These are phyloP conservation scores for Xylariaceae sp. DNA, from an alignment of 2,329 filamentous ascomycete species.

Conservation along the genomic window DNA sequence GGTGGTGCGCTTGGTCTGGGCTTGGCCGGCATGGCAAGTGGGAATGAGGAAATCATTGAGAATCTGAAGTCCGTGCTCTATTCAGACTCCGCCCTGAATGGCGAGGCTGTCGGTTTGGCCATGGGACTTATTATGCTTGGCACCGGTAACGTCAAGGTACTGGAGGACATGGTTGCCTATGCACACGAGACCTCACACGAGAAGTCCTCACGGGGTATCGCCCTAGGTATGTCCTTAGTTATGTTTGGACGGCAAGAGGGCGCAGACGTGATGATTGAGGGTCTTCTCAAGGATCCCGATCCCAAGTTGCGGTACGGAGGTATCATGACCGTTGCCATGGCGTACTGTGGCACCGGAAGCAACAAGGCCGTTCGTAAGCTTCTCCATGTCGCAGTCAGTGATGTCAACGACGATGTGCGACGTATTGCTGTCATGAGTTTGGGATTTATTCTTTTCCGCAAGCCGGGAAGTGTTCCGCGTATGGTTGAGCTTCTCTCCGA, in stretches of 20 bases:
- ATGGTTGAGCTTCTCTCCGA: conserved; percentile 98
- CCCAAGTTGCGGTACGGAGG: conserved; percentile 92
- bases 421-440: conserved; percentile 95
- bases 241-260: conserved; percentile 96
- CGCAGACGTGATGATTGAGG: conserved; percentile 91
- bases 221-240: conserved; percentile 94
- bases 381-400: conserved; percentile 92
- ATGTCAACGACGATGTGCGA: conserved; percentile 96
- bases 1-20: conserved; percentile 92
- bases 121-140: conserved; percentile 99
- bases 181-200: conserved; percentile 97
- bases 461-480: conserved; percentile 91
- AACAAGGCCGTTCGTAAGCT: conserved; percentile 98
- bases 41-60: conserved; percentile 84
- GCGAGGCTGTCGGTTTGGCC: conserved; percentile 88
- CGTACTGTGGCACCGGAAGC: conserved; percentile 94
- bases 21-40: conserved; percentile 96
- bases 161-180: conserved; percentile 97
- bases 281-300: conserved; percentile 87
- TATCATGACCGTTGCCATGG: conserved; percentile 97
- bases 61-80: conserved; percentile 86
- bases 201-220: conserved; percentile 94
- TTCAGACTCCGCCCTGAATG: conserved; percentile 91
- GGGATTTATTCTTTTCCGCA: conserved; percentile 97
- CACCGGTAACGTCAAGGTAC: conserved; percentile 87